These are phyloP conservation scores for Pseudocercospora crystallina DNA, from an alignment of 2,329 filamentous ascomycete species.

Conservation along the genomic window DNA sequence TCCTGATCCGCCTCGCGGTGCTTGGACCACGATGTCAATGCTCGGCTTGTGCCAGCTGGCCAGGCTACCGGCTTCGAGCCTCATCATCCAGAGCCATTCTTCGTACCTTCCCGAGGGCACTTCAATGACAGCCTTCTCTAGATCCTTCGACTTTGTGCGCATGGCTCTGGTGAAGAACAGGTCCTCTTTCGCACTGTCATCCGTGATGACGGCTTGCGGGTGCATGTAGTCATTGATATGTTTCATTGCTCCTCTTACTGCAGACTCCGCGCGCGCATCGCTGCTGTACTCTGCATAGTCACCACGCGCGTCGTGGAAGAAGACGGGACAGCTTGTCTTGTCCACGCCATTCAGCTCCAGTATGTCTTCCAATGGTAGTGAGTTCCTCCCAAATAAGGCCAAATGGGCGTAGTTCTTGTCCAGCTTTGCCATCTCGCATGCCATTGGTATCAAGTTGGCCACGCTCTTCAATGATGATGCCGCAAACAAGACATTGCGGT, in stretches of 20 bases:
- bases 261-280: conserved; percentile 65
- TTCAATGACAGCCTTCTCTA: conserved; percentile 68
- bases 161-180: conserved; percentile 64
- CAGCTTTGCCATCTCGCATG: conserved; percentile 78
- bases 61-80: conserved; percentile 71
- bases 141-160: conserved; percentile 53
- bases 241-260: conserved; percentile 63
- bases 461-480: conserved; percentile 73
- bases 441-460: conserved; percentile 72
- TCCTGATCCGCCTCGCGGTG: conserved; percentile 67
- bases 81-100: conserved; percentile 72
- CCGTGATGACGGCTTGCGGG: conserved; percentile 73
- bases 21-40: conserved; percentile 83
- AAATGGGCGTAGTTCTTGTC: conserved; percentile 77
- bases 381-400: conserved; percentile 71
- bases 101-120: conserved; percentile 65
- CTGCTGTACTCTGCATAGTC: conserved; percentile 71
- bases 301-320: conserved; percentile 71
- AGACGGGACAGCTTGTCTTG: conserved; percentile 60
- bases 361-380: conserved; percentile 68
- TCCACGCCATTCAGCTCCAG: conserved; percentile 77
- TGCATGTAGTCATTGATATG: conserved; percentile 73
- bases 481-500: conserved; percentile 76
- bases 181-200: conserved; percentile 67
- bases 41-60: conserved; percentile 73